Conservation (phyloP, 345 rosid species). For the Theobroma cacao region DNA sequence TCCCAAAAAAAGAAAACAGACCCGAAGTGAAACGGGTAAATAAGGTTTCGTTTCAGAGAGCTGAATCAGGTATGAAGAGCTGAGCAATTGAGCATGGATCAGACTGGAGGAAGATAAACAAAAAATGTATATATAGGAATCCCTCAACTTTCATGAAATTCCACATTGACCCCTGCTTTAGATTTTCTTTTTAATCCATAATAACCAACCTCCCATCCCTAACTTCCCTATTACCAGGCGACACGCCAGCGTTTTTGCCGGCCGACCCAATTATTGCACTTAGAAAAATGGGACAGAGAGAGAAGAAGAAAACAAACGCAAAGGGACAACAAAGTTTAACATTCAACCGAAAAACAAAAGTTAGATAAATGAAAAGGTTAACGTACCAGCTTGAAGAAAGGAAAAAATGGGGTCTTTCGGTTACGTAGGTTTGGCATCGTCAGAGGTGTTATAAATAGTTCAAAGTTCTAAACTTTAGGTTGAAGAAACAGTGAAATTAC, state of each 20-base stretch:
- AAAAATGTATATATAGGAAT: too few species aligned
- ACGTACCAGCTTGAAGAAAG: background rate
- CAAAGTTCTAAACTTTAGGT: background rate
- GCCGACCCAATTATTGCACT: background rate
- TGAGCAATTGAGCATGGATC: background rate
- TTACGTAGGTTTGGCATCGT: background rate
- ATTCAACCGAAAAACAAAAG: too few species aligned
- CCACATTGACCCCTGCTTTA: background rate
- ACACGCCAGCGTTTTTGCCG: background rate
- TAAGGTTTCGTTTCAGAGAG: background rate
- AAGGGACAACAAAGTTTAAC: background rate
- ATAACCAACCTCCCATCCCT: too few species aligned
- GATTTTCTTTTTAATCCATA: background rate
- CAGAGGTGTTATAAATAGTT: background rate
- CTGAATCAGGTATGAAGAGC: background rate
- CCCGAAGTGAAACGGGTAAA: slow-evolving; percentile 7
- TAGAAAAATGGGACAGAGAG: background rate
- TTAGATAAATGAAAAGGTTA: too few species aligned
- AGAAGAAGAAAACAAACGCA: background rate
- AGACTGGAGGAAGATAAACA: background rate
- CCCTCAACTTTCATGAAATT: background rate
- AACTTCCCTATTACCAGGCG: background rate
- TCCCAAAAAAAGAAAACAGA: background rate
- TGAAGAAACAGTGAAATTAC: background rate
- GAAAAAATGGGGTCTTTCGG: background rate